phyloP scores from a whole-genome alignment of 2,329 filamentous ascomycete species.

The Metarhizium guizhouense region DNA sequence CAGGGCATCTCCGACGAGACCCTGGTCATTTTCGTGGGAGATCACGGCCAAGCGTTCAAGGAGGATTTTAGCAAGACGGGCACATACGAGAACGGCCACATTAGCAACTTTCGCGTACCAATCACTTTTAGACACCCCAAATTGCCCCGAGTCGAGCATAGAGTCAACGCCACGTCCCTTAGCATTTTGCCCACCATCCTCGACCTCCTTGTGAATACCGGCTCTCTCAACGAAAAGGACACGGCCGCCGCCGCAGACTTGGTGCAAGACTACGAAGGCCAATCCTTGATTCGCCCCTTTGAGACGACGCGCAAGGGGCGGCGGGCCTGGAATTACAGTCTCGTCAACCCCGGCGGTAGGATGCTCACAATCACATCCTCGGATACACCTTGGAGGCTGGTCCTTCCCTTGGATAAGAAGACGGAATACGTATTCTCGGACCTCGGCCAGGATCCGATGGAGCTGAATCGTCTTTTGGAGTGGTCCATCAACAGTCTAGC shows the following conservation, averaged over 20 bases:
- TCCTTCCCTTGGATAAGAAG: slow-evolving; percentile 19
- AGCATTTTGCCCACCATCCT: slow-evolving; percentile 26
- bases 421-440: slow-evolving; percentile 21
- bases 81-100: slow-evolving; percentile 22
- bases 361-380: slow-evolving; percentile 18
- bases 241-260: slow-evolving; percentile 18
- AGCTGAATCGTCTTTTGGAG: slow-evolving; percentile 14
- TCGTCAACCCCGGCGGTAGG: slow-evolving; percentile 21
- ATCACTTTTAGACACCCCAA: slow-evolving; percentile 23
- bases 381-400: slow-evolving; percentile 17
- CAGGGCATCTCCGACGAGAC: slow-evolving; percentile 24
- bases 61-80: slow-evolving; percentile 20
- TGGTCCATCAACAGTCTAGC: slow-evolving; percentile 6
- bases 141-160: slow-evolving; percentile 17
- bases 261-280: slow-evolving; percentile 24
- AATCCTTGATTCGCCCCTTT: slow-evolving; percentile 23
- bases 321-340: slow-evolving; percentile 22
- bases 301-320: slow-evolving; percentile 10
- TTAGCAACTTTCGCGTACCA: slow-evolving; percentile 24
- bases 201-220: slow-evolving; percentile 23
- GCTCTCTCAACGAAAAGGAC: slow-evolving; percentile 20
- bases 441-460: slow-evolving; percentile 17
- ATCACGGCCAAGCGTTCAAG: slow-evolving; percentile 25
- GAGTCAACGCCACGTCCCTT: slow-evolving; percentile 21
- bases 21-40: slow-evolving; percentile 23